Evolutionary conservation across 805 yeast genomes (phyloP), one percentile per base, ranked within the genome.

Genomic region (Candida broadrunensis): DNA sequence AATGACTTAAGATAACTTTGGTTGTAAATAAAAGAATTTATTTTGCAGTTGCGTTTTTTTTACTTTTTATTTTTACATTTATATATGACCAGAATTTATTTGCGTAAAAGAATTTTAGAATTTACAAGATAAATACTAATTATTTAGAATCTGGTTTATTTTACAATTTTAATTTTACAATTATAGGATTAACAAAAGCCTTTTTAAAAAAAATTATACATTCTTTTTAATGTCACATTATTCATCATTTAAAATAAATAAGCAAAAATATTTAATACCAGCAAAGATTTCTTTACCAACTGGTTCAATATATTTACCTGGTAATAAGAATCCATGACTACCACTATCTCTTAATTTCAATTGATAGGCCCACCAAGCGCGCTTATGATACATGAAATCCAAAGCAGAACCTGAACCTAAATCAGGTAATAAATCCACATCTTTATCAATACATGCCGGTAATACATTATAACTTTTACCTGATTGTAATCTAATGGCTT

Each of bases 351-450:
- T 73, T 41, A 88, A 67, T 61, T 88, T 86, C 43, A 88, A 65
- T 53, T 86, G 95, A 61, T 82, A 83, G 1, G 95, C 95, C 89
- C 90, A 86, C 51, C 72, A 78, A 0, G 93, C 93, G 44, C 81
- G 75, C 53, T 81, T 78, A 60, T 85, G 88, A 55, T 87, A 88
- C 91, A 87, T 84, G 56, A 73, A 88, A 54, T 88, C 96, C 51
- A 88, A 67, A 1, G 87, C 83, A 2, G 88, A 77, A 2, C 96
- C 96, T 4, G 89, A 74, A 2, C 93, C 93, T 58, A 83, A 64
- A 15, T 83, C 85, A 2, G 93, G 90, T 11, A 78, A 55, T 43
- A 85, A 57, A 58, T 86, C 93, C 2, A 83, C 75, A 38, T 86
- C 90, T 49, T 82, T 78, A 55, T 86, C 95, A 42, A 81, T 69